These are phyloP conservation scores for Basidioascus undulatus DNA, from an alignment of 768 basidiomycete species.

Conservation along the genomic window DNA sequence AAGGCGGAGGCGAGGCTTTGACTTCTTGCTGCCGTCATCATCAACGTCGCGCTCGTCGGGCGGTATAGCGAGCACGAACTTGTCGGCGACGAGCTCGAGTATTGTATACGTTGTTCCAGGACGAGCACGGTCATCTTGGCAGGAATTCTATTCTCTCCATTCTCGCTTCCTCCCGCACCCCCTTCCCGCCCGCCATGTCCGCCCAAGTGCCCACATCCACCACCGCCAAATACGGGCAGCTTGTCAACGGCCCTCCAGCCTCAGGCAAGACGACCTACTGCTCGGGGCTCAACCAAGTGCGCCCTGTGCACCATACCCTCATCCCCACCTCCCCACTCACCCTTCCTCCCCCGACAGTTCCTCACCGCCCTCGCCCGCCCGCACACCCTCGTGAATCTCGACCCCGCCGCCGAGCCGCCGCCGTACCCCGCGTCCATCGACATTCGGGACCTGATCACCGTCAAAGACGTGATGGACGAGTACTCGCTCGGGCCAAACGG, in stretches of 20 bases:
- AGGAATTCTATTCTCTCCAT: no score
- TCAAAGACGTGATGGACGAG: constrained; percentile 64
- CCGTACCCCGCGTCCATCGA: constrained; percentile 79
- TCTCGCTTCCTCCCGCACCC: no score
- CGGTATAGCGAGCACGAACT: no score
- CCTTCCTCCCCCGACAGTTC: constrained; percentile 21
- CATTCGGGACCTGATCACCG: constrained; percentile 60
- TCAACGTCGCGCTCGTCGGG: no score
- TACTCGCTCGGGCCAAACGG: constrained; percentile 82
- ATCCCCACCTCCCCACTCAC: background rate
- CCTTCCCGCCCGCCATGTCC: no score
- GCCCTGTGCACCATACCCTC: background rate
- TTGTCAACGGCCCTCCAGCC: constrained; percentile 22
- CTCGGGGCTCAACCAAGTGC: constrained; percentile 22
- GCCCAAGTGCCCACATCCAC: no score
- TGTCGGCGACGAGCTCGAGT: no score
- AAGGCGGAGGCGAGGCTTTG: no score
- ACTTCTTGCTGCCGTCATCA: no score
- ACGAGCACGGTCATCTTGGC: no score
- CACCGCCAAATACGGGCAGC: no score
- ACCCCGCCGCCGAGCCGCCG: constrained; percentile 74
- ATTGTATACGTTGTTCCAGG: no score
- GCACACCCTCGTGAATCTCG: constrained; percentile 76
- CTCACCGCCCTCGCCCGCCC: constrained; percentile 67
- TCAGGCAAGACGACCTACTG: constrained; percentile 24